Base-by-base conservation (phyloP, 495 filamentous ascomycete species). In the Neurospora sp. region DNA sequence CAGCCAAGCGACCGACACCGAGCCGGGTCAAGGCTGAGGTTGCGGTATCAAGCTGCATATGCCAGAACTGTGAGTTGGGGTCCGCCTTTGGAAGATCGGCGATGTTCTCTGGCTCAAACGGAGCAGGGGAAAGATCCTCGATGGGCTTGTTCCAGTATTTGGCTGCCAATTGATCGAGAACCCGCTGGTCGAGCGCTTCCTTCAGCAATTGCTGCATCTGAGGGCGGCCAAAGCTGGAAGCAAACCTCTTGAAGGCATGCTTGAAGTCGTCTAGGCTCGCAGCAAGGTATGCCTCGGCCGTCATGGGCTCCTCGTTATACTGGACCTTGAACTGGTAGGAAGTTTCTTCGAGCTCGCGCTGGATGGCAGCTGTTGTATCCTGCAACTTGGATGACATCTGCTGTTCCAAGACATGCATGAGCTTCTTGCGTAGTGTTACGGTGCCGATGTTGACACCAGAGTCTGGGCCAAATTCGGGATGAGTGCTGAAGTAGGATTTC, bases 311-410 rank as follows among this genome's bases (percentile, higher is more conserved):
- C 78, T 99, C 96, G 78, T 98, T 99, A 82, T 99, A 99, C 80
- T 99, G 96, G 22, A 99, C 96, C 79, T 98, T 99, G 87, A 97
- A 98, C 77, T 99, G 96, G 77, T 99, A 99, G 0, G 93, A 94
- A 6, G 96, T 94, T 81, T 99, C 96, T 79, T 98, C 94, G 0
- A 99, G 88, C 80, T 99, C 96, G 76, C 97, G 93, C 73, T 90
- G 92, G 74, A 99, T 97, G 22, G 93, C 92, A 77, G 97, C 94
- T 73, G 91, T 90, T 12, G 96, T 98, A 71, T 89, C 87, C 72
- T 93, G 89, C 68, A 99, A 86, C 76, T 92, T 97, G 18, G 91
- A 89, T 44, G 94, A 93, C 96, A 99, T 98, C 2, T 94, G 97
- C 75, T 97, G 93, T 79, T 99, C 96, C 27, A 99, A 88, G 68